A percentile compares a stretch with the other conserved stretches of the same genome.
phyloP scores from a whole-genome alignment of 805 yeast species.

The Tanozyma kutaoensis region DNA sequence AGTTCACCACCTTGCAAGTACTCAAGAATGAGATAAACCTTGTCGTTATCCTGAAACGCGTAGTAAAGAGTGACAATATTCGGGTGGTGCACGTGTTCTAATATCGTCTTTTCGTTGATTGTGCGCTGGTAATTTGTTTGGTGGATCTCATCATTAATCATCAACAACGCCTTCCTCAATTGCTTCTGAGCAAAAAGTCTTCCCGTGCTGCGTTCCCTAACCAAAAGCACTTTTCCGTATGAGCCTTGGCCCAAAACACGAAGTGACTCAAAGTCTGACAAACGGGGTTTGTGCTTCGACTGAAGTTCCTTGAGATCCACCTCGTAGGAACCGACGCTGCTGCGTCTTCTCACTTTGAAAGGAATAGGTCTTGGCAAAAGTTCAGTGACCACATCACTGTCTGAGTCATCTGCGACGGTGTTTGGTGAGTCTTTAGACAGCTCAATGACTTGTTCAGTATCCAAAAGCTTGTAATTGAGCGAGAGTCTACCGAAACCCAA shows the following conservation, averaged over 20 bases:
- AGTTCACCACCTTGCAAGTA: conserved; percentile 86
- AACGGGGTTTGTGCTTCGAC: conserved; percentile 6
- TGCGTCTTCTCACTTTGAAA: no score
- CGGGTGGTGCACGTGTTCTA: conserved; percentile 57
- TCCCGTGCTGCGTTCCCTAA: conserved; percentile 48
- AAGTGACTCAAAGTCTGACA: conserved; percentile 57
- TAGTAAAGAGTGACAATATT: conserved; percentile 72
- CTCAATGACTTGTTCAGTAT: conserved; percentile 3
- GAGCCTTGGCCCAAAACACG: conserved; percentile 81
- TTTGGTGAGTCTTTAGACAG: conserved; percentile 2
- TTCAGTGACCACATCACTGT: conserved; percentile 6
- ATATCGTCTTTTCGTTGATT: conserved; percentile 63
- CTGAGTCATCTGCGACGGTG: conserved; percentile 1
- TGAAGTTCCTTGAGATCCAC: no score
- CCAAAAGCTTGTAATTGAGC: conserved; percentile 15
- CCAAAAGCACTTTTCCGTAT: conserved; percentile 76
- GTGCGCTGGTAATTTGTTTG: conserved; percentile 49
- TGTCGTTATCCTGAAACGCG: conserved; percentile 71
- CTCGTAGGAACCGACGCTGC: no score
- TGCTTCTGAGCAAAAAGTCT: conserved; percentile 79
- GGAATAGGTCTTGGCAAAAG: conserved; percentile 5
- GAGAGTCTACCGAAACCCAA: conserved; percentile 3
- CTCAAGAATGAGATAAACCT: conserved; percentile 63
- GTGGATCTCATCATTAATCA: conserved; percentile 28
- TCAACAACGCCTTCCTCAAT: conserved; percentile 66